Percentiles rank a stretch among this genome's conserved stretches.
Evolutionary conservation across 2,329 filamentous ascomycete species (phyloP).

Genomic region (Cadophora malorum): DNA sequence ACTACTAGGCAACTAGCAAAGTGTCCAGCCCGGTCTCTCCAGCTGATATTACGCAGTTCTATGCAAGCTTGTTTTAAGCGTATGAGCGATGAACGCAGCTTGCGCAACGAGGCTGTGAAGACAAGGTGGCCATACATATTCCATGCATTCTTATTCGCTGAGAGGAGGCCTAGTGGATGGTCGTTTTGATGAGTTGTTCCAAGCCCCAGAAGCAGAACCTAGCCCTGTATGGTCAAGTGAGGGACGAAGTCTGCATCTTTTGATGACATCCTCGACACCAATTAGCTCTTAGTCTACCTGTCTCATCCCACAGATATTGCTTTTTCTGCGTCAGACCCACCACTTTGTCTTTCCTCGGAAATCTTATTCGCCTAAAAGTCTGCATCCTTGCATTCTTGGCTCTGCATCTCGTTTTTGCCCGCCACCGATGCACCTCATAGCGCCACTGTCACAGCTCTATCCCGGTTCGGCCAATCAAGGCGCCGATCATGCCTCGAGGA

Average conservation of each 20-base stretch:
- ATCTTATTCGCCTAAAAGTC: constrained; percentile 24
- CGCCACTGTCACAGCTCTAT: constrained; percentile 33
- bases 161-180: constrained; percentile 5
- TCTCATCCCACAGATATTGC: not conserved
- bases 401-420: constrained; percentile 25
- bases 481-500: constrained; percentile 25
- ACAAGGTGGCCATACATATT: constrained; percentile 14
- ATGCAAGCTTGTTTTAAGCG: constrained; percentile 33
- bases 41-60: constrained; percentile 26
- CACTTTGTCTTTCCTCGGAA: constrained; percentile 10
- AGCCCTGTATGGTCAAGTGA: not conserved
- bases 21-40: constrained; percentile 26
- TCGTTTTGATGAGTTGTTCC: constrained; percentile 19
- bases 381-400: constrained; percentile 16
- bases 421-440: constrained; percentile 33
- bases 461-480: constrained; percentile 15
- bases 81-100: constrained; percentile 37
- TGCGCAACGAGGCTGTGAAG: constrained; percentile 41
- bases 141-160: constrained; percentile 13
- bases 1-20: constrained; percentile 7
- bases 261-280: constrained; percentile 18
- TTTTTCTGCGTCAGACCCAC: constrained; percentile 21
- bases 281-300: constrained; percentile 11
- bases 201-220: not conserved
- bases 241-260: constrained; percentile 5